Evolutionary conservation across 2,329 filamentous ascomycete species (phyloP).

Genomic region (Neopestalotiopsis sp.): DNA sequence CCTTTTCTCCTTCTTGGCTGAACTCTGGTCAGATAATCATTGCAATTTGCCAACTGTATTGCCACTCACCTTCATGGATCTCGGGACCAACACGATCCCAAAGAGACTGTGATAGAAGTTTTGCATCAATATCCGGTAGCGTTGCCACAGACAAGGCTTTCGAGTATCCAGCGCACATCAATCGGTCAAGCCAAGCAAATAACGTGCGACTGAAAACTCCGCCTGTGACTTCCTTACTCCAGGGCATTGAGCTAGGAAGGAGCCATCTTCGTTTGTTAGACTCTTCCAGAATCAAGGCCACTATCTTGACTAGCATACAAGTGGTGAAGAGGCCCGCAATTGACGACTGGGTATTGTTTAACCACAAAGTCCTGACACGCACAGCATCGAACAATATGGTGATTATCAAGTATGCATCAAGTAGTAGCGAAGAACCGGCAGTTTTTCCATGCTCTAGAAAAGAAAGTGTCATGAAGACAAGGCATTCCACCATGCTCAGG

Average conservation of each 20-base stretch:
- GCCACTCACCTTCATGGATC: constrained; percentile 16
- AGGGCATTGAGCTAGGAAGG: background rate
- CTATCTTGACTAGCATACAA: constrained; percentile 19
- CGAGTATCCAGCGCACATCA: constrained; percentile 25
- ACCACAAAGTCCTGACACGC: constrained; percentile 25
- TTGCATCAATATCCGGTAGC: constrained; percentile 23
- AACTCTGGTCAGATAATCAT: background rate
- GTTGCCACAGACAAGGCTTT: constrained; percentile 22
- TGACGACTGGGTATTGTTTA: background rate
- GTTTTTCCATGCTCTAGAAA: constrained; percentile 26
- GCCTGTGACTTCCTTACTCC: constrained; percentile 33
- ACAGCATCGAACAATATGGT: constrained; percentile 25
- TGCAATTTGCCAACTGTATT: no score
- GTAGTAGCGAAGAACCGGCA: constrained; percentile 24
- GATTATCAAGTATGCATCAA: constrained; percentile 24
- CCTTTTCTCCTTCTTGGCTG: background rate
- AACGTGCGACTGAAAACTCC: constrained; percentile 31
- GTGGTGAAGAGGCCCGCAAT: constrained; percentile 15
- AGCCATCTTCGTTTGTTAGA: constrained; percentile 15
- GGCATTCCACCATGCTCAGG: constrained; percentile 21
- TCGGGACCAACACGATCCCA: constrained; percentile 5
- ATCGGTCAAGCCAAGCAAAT: constrained; percentile 31
- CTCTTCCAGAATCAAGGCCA: constrained; percentile 21
- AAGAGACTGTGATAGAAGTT: constrained; percentile 17
- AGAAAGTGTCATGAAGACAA: constrained; percentile 24